Base-by-base conservation (phyloP, 805 yeast species). In the Pichia rugopelliculosa region DNA sequence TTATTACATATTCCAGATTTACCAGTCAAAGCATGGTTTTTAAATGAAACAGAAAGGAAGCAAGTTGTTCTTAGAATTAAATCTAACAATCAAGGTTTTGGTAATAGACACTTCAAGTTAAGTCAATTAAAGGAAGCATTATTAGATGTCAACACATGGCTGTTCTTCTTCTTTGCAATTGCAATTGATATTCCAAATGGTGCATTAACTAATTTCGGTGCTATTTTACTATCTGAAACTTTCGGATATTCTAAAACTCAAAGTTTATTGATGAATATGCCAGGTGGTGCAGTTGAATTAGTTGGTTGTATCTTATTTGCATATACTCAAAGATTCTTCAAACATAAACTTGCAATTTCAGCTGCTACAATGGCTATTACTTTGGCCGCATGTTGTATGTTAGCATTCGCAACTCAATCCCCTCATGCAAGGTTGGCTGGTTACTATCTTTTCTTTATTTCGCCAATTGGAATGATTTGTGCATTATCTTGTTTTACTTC, bases 131-230 rank as follows among this genome's bases (percentile, higher is more conserved):
- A 48, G 37, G 67, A 63, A 42, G 59, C 64, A 15, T 41, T 58
- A 21, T 43, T 51, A 17, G 66, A 64, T 45, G 40, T 57, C 50
- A 61, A 62, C 23, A 78, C 80, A 4, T 70, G 75, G 70, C 71
- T 71, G 47, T 62, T 72, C 68, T 41, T 59, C 70, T 46, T 56
- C 23, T 48, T 47, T 36, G 61, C 54, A 20, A 44, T 59, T 33
- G 45, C 56, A 45, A 42, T 47, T 41, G 49, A 49, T 39, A 70
- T 60, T 40, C 71, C 58, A 64, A 60, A 61, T 42, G 65, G 70
- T 53, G 71, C 67, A 23, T 54, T 69, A 73, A 50, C 81, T 75
- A 52, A 75, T 42, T 71, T 77, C 52, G 73, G 73, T 18, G 73
- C 69, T 48, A 59, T 68, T 17, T 54, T 69, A 18, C 54, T 70